phyloP scores from a whole-genome alignment of 2,329 filamentous ascomycete species.

The Botrytis byssoidea region DNA sequence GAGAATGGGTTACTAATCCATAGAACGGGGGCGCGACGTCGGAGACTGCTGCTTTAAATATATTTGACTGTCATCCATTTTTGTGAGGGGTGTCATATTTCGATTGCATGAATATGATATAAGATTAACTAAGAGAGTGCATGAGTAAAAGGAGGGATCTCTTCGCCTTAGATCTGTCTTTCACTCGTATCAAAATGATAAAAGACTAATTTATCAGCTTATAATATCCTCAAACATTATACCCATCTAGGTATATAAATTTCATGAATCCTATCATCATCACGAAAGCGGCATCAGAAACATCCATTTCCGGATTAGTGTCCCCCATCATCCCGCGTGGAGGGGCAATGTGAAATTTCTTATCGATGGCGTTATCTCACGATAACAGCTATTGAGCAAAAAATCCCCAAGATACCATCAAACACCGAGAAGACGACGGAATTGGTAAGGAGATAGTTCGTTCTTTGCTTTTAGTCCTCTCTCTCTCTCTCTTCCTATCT shows the following conservation, averaged over 20 bases:
- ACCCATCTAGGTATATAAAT: background rate
- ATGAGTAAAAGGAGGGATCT: background rate
- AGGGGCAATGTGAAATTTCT: conserved; percentile 22
- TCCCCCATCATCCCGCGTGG: background rate
- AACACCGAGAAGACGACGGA: background rate
- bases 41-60: background rate
- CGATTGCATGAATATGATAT: background rate
- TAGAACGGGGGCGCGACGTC: background rate
- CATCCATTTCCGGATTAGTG: background rate
- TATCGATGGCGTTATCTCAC: conserved; percentile 20
- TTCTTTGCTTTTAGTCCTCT: background rate
- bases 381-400: background rate
- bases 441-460: conserved; percentile 1
- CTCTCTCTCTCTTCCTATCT: background rate
- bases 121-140: no score
- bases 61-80: background rate
- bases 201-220: background rate
- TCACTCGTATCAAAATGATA: background rate
- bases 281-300: rapidly evolving
- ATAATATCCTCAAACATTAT: background rate
- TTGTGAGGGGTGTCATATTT: background rate
- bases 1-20: background rate
- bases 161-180: background rate
- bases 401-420: background rate
- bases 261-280: rapidly evolving